Percentiles rank a stretch among this genome's conserved stretches.
Conservation (phyloP, 176 grass and related monocot genomes). For the Aegilops tauschii region DNA sequence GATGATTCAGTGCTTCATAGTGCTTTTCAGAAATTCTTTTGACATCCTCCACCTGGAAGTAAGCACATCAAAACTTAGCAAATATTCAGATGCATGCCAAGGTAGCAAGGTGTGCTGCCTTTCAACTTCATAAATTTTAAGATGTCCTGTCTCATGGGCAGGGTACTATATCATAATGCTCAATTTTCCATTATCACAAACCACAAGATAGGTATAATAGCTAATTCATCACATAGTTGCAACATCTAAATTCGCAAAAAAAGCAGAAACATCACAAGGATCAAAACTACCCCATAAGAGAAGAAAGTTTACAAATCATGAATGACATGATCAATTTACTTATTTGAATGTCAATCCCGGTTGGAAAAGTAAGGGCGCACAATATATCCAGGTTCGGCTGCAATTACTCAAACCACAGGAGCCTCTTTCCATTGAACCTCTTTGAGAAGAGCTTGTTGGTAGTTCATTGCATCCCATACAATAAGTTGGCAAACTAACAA, state of each 20-base stretch:
- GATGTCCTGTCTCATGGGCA: not conserved
- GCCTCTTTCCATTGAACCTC: not conserved
- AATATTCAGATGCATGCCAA: conserved; percentile 10
- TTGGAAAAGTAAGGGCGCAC: not conserved
- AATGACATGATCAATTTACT: not conserved
- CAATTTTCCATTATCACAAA: not conserved
- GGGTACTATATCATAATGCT: not conserved
- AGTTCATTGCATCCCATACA: not conserved
- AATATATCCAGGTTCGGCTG: not conserved
- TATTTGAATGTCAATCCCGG: not conserved
- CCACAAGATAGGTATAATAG: conserved; percentile 5
- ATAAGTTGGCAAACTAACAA: not conserved
- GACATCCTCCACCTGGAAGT: conserved; percentile 59
- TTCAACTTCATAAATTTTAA: not conserved
- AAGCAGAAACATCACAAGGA: conserved; percentile 8
- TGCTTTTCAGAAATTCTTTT: conserved; percentile 51
- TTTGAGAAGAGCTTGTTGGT: not conserved
- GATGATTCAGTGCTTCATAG: conserved; percentile 46
- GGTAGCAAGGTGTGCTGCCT: not conserved
- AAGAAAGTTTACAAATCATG: conserved; percentile 30
- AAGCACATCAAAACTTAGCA: conserved; percentile 30
- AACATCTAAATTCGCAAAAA: not conserved
- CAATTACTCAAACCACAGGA: not conserved
- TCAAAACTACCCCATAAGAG: not conserved
- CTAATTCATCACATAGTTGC: not conserved